Conservation (phyloP, 129 eudicot species). For the Centella asiatica region DNA sequence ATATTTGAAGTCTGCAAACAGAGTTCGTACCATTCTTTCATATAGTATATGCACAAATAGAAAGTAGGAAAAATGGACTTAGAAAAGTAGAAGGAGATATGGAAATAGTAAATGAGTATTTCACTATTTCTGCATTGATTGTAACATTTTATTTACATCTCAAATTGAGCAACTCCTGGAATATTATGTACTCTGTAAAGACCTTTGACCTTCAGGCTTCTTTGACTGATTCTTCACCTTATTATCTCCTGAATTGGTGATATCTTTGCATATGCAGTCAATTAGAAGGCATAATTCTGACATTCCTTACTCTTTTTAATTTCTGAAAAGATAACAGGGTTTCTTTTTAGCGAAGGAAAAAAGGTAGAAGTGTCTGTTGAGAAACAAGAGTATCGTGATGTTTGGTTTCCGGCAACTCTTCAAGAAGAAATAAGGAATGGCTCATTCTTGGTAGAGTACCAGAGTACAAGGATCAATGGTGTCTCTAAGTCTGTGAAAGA, state of each 20-base stretch:
- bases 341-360: slow-evolving; percentile 58
- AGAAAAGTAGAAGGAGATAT: background rate
- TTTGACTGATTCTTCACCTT: background rate
- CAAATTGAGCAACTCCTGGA: background rate
- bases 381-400: slow-evolving; percentile 32
- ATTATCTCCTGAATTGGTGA: background rate
- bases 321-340: slow-evolving; percentile 45
- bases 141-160: background rate
- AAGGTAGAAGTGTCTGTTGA: slow-evolving; percentile 68
- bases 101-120: background rate
- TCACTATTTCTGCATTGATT: background rate
- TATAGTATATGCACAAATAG: too few species aligned
- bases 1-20: too few species aligned
- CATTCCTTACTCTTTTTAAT: slow-evolving; percentile 15
- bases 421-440: slow-evolving; percentile 28
- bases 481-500: slow-evolving; percentile 30
- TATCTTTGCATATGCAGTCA: background rate
- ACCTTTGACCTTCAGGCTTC: background rate
- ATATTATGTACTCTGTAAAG: slow-evolving; percentile 4
- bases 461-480: slow-evolving; percentile 19
- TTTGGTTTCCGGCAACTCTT: slow-evolving; percentile 76
- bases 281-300: slow-evolving; percentile 20
- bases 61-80: too few species aligned
- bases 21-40: too few species aligned
- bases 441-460: slow-evolving; percentile 48